Percentiles rank a stretch among this genome's conserved stretches.
Evolutionary conservation across 2,329 filamentous ascomycete genomes (phyloP).

Genomic region (Penicillium sp.): DNA sequence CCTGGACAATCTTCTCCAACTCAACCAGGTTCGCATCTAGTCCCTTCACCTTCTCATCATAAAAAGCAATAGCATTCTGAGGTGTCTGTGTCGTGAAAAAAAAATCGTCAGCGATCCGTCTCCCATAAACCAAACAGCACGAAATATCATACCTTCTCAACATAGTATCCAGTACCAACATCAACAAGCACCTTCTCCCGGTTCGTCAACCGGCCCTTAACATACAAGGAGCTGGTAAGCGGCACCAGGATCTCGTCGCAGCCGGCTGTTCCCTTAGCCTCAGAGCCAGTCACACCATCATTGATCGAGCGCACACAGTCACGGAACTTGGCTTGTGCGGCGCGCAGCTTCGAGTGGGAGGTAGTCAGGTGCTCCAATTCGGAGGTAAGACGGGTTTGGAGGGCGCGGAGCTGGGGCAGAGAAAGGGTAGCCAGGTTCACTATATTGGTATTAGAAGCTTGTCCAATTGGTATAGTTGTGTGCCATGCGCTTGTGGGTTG

Average conservation of each 20-base stretch:
- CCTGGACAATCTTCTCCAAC: constrained; percentile 66
- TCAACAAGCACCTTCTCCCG: constrained; percentile 82
- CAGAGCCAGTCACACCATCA: constrained; percentile 50
- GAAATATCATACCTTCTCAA: constrained; percentile 71
- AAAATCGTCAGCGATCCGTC: neutral
- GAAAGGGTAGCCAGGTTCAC: constrained; percentile 77
- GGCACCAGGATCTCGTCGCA: constrained; percentile 73
- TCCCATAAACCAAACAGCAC: neutral
- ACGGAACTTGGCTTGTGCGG: constrained; percentile 86
- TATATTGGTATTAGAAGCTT: neutral
- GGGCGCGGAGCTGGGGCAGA: constrained; percentile 79
- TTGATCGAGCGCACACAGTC: constrained; percentile 83
- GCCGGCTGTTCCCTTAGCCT: constrained; percentile 36
- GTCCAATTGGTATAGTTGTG: neutral
- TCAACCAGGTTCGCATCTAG: constrained; percentile 65
- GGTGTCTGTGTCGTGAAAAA: constrained; percentile 44
- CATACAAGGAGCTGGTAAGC: constrained; percentile 90
- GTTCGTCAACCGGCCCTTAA: constrained; percentile 76
- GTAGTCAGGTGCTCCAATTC: constrained; percentile 91
- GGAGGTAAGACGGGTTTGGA: constrained; percentile 95
- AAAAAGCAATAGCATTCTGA: constrained; percentile 65
- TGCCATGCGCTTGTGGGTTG: neutral
- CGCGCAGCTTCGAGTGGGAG: constrained; percentile 86
- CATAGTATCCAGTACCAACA: constrained; percentile 89
- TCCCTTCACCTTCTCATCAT: constrained; percentile 67